phyloP scores from a whole-genome alignment of 2,329 filamentous ascomycete genomes.

The Cladobotryum mycophilum region DNA sequence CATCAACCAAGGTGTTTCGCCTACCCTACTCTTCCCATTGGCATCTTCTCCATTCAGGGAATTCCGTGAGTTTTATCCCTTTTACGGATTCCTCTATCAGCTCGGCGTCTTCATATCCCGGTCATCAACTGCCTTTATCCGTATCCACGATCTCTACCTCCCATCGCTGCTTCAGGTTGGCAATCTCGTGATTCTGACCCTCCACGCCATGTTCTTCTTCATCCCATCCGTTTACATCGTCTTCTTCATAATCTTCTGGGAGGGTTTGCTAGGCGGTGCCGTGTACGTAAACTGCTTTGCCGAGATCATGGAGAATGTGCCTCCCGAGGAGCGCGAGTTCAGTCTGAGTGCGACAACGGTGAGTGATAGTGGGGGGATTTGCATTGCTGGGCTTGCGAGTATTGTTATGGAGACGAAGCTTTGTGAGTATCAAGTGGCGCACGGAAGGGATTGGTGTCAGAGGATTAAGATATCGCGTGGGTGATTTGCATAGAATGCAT shows the following conservation, averaged over 20 bases:
- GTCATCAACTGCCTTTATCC: conserved; percentile 80
- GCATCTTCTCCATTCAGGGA: conserved; percentile 67
- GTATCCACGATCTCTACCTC: conserved; percentile 73
- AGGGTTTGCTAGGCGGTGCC: conserved; percentile 80
- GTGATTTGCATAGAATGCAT: conserved; percentile 2
- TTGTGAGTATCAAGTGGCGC: conserved; percentile 77
- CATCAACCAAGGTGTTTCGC: conserved; percentile 91
- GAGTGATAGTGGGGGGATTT: conserved; percentile 87
- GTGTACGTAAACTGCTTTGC: conserved; percentile 97
- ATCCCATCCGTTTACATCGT: conserved; percentile 82
- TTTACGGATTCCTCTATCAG: conserved; percentile 93
- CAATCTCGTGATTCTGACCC: conserved; percentile 67
- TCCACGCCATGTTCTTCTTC: conserved; percentile 74
- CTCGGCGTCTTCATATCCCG: conserved; percentile 91
- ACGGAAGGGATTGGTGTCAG: conserved; percentile 69
- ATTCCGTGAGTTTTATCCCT: conserved; percentile 85
- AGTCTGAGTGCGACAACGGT: conserved; percentile 85
- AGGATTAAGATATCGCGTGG: conserved; percentile 38
- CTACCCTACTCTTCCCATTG: conserved; percentile 83
- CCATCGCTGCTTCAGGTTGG: conserved; percentile 75
- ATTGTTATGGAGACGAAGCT: conserved; percentile 76
- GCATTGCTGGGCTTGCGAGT: conserved; percentile 75
- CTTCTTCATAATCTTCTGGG: conserved; percentile 85
- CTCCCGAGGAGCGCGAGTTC: conserved; percentile 76
- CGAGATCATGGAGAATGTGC: conserved; percentile 81